Conservation (phyloP, 2,329 filamentous ascomycete genomes). For the Ascochyta clinopodiicola region DNA sequence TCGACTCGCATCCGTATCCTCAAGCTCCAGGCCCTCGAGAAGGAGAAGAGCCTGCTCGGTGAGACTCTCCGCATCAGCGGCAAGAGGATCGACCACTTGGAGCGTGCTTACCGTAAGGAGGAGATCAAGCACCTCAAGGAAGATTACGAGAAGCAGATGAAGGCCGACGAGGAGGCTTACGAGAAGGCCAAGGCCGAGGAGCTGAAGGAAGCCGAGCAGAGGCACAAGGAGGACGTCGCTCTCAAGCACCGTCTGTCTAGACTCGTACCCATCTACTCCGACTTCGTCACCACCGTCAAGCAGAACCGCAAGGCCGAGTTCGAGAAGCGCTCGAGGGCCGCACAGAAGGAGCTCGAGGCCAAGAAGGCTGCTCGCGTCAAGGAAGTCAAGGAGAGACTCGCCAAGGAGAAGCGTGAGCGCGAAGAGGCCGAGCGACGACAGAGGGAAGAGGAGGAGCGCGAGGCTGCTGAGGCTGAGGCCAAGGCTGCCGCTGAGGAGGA, state of each 20-base stretch:
- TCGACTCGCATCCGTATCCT: constrained; percentile 79
- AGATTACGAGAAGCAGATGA: constrained; percentile 84
- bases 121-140: constrained; percentile 88
- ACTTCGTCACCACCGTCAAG: constrained; percentile 80
- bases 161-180: constrained; percentile 79
- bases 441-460: constrained; percentile 85
- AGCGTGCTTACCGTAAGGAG: constrained; percentile 95
- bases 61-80: constrained; percentile 89
- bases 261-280: constrained; percentile 83
- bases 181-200: constrained; percentile 80
- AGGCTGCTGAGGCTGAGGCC: constrained; percentile 83
- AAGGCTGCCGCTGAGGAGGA: constrained; percentile 80
- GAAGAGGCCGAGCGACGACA: constrained; percentile 82
- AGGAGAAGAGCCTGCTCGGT: constrained; percentile 95
- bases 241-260: constrained; percentile 91
- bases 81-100: constrained; percentile 95
- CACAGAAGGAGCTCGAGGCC: constrained; percentile 90
- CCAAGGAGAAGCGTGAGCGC: constrained; percentile 81
- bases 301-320: constrained; percentile 93
- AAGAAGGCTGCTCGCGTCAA: constrained; percentile 88
- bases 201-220: constrained; percentile 78
- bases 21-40: constrained; percentile 94
- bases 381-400: constrained; percentile 82
- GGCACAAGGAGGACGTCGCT: constrained; percentile 90
- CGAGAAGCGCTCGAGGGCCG: constrained; percentile 88